Evolutionary conservation across 1,139 yeast species (phyloP).

Genomic region (Yamadazyma mexicana): DNA sequence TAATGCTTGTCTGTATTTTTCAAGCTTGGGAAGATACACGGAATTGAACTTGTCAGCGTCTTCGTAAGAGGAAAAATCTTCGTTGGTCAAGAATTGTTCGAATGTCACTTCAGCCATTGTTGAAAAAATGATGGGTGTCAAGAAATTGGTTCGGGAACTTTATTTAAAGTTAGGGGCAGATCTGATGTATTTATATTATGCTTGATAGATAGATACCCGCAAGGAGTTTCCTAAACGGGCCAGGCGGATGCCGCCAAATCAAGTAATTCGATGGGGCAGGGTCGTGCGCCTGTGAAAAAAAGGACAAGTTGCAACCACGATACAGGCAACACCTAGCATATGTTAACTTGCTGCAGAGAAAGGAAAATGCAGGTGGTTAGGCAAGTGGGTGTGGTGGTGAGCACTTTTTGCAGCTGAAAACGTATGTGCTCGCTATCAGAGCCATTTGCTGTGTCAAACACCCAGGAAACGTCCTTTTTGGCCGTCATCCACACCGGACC

Average conservation of each 20-base stretch:
- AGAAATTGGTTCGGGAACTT: background rate
- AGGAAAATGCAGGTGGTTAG: too few species aligned
- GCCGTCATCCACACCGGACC: too few species aligned
- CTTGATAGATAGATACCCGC: background rate
- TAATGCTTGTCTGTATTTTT: slow-evolving; percentile 46
- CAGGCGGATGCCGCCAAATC: background rate
- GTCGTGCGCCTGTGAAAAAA: too few species aligned
- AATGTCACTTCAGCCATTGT: slow-evolving; percentile 8
- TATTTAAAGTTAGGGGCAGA: background rate
- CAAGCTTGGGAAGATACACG: slow-evolving; percentile 51
- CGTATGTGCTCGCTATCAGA: too few species aligned
- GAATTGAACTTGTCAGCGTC: slow-evolving; percentile 32
- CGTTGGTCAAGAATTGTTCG: slow-evolving; percentile 31
- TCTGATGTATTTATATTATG: background rate
- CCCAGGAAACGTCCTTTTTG: too few species aligned
- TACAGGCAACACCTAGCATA: too few species aligned
- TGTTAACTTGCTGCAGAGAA: too few species aligned
- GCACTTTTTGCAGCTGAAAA: too few species aligned
- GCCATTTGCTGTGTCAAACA: too few species aligned
- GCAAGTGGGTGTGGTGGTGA: too few species aligned
- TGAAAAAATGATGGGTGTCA: background rate
- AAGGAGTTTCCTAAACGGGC: background rate
- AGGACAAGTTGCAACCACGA: too few species aligned
- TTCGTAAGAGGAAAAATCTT: slow-evolving; percentile 30
- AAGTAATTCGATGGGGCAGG: too few species aligned